A percentile compares a stretch with the other conserved stretches of the same genome.
phyloP scores from a whole-genome alignment of 129 eudicot species.

The Glebionis coronaria region DNA sequence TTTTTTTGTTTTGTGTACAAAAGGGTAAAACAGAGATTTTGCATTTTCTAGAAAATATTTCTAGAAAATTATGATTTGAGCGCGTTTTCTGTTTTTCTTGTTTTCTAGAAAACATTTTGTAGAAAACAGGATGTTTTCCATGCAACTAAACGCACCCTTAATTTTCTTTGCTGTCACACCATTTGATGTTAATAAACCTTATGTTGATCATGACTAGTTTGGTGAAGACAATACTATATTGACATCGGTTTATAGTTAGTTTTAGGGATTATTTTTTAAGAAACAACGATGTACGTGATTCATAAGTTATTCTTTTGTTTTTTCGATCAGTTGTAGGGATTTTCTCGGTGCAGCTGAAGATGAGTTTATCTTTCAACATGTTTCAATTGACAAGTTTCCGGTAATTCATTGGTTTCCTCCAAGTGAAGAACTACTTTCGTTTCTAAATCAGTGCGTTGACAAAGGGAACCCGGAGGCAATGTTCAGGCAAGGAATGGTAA shows the following conservation, averaged over 20 bases:
- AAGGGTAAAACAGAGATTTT: no score
- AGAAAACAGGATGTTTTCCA: no score
- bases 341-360: slow-evolving; percentile 45
- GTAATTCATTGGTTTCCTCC: slow-evolving; percentile 42
- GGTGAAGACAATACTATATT: background rate
- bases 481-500: slow-evolving; percentile 50
- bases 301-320: background rate
- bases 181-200: background rate
- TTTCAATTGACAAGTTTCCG: slow-evolving; percentile 40
- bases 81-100: no score
- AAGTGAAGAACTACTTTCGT: slow-evolving; percentile 26
- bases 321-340: slow-evolving; percentile 33
- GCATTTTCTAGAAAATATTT: no score
- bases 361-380: slow-evolving; percentile 38
- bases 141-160: no score
- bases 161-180: background rate
- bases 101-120: no score
- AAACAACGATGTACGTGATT: background rate
- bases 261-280: background rate
- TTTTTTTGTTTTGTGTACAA: no score
- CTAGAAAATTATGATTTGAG: no score
- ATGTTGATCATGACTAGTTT: background rate
- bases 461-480: slow-evolving; percentile 48
- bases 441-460: slow-evolving; percentile 39
- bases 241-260: no score